phyloP scores from a whole-genome alignment of 2,329 filamentous ascomycete genomes.

The Dactylonectria estremocensis region DNA sequence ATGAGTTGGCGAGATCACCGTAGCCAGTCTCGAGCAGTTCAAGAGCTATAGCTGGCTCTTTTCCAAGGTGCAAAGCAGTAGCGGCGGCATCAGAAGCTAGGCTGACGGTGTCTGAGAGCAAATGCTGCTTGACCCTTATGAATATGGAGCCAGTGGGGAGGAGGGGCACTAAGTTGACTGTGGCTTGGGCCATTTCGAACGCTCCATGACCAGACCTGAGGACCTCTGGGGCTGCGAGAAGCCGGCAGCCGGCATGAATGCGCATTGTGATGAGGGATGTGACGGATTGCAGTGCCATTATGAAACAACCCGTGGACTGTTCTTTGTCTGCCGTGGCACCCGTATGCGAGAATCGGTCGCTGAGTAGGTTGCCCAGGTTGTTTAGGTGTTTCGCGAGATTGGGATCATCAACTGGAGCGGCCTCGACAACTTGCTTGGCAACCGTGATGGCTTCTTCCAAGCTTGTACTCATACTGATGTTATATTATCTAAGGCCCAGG shows the following conservation, averaged over 20 bases:
- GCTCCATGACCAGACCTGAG: slow-evolving; percentile 2
- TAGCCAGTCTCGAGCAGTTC: slow-evolving; percentile 6
- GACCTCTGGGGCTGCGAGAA: slow-evolving; percentile 2
- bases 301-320: not conserved
- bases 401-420: not conserved
- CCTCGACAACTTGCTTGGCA: not conserved
- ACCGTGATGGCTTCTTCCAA: slow-evolving; percentile 1
- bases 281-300: not conserved
- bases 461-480: not conserved
- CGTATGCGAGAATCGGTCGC: not conserved
- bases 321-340: not conserved
- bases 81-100: slow-evolving; percentile 15
- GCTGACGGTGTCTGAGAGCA: not conserved
- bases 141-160: not conserved
- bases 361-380: slow-evolving; percentile 7
- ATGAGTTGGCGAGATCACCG: not conserved
- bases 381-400: not conserved
- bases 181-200: not conserved
- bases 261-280: not conserved
- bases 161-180: slow-evolving; percentile 12
- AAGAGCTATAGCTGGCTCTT: slow-evolving; percentile 8
- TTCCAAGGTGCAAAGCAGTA: slow-evolving; percentile 1
- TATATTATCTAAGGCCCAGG: slow-evolving; percentile 3
- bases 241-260: not conserved
- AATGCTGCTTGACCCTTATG: not conserved